Percentiles rank a stretch among this genome's conserved stretches.
These are phyloP conservation scores for Berberis thunbergii DNA, from an alignment of 164 flowering plant species.

Conservation along the genomic window DNA sequence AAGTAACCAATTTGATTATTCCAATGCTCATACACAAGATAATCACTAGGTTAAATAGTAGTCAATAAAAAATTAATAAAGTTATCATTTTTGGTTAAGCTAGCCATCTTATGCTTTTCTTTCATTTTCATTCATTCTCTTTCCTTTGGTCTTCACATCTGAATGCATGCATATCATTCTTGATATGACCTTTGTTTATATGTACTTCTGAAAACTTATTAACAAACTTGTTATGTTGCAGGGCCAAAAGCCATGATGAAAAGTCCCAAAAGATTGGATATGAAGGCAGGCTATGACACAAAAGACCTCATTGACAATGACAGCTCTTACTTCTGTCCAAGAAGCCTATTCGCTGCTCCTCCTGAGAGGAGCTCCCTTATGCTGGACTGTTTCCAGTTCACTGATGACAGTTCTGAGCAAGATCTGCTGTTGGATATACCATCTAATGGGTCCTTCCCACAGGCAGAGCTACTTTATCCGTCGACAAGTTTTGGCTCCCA, in stretches of 20 bases:
- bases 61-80: too few relatives aligned
- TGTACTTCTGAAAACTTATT: neutral
- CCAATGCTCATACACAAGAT: too few relatives aligned
- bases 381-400: constrained; percentile 45
- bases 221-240: constrained; percentile 23
- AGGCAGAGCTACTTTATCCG: constrained; percentile 80
- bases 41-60: too few relatives aligned
- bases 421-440: constrained; percentile 83
- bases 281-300: constrained; percentile 28
- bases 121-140: too few relatives aligned
- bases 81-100: too few relatives aligned
- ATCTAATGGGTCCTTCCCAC: constrained; percentile 60
- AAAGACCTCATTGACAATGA: constrained; percentile 40
- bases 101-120: too few relatives aligned
- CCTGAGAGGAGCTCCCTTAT: constrained; percentile 43
- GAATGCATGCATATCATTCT: too few relatives aligned
- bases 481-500: constrained; percentile 26
- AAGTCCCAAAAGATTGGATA: constrained; percentile 39
- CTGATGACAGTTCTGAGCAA: constrained; percentile 57
- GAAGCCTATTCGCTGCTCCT: constrained; percentile 56
- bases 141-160: too few relatives aligned
- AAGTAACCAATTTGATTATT: too few relatives aligned
- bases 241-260: constrained; percentile 37
- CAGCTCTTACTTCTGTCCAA: constrained; percentile 54
- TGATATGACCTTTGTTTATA: neutral